Evolutionary conservation across 2,329 filamentous ascomycete species (phyloP).

Genomic region (Stagonosporopsis rhizophila): DNA sequence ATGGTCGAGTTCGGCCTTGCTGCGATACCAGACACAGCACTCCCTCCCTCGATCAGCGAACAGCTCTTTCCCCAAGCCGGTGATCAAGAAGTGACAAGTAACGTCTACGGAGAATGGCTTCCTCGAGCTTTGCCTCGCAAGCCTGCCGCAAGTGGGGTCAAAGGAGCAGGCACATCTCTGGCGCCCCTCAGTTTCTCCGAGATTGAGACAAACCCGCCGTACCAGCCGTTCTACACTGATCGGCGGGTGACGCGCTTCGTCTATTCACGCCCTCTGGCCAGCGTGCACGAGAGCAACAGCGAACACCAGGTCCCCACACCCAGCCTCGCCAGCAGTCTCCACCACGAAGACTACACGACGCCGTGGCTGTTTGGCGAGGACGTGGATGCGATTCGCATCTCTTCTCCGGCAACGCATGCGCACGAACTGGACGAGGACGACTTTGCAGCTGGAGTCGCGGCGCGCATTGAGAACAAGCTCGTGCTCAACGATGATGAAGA

Average conservation of each 20-base stretch:
- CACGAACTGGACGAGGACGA: conserved; percentile 49
- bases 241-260: conserved; percentile 80
- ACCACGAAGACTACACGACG: conserved; percentile 43
- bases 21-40: conserved; percentile 64
- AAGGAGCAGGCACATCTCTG: conserved; percentile 47
- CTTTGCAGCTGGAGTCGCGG: conserved; percentile 61
- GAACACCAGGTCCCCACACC: conserved; percentile 33
- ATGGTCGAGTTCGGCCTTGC: conserved; percentile 73
- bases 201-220: conserved; percentile 94
- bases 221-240: conserved; percentile 95
- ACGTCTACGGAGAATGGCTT: conserved; percentile 46
- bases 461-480: conserved; percentile 49
- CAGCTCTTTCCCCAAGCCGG: conserved; percentile 40
- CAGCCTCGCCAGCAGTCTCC: conserved; percentile 37
- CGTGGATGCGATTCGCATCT: conserved; percentile 57
- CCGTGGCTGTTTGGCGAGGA: conserved; percentile 63
- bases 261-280: conserved; percentile 55
- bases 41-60: conserved; percentile 41
- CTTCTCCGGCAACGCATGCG: conserved; percentile 43
- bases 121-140: conserved; percentile 43
- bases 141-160: conserved; percentile 13
- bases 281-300: conserved; percentile 31
- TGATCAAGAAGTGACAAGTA: conserved; percentile 32
- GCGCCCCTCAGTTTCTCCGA: conserved; percentile 71
- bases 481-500: conserved; percentile 61